phyloP scores from a whole-genome alignment of 2,329 filamentous ascomycete genomes.

The Aspergillus calidoustus region DNA sequence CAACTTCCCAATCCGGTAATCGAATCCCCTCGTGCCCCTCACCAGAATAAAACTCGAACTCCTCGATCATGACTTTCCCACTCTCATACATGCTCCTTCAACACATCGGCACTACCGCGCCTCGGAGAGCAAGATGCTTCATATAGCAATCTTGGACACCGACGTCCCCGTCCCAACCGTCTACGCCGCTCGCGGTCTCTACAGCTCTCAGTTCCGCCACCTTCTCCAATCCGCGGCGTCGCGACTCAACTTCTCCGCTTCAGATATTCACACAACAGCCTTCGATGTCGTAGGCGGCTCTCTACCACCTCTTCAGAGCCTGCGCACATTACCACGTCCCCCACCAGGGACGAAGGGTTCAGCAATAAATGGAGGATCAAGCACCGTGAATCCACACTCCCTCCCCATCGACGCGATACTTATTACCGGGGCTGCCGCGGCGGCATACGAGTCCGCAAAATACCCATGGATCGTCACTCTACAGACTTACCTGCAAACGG shows the following conservation, averaged over 20 bases:
- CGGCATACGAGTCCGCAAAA: slow-evolving; percentile 32
- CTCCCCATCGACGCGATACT: slow-evolving; percentile 34
- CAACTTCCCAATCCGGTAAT: slow-evolving; percentile 17
- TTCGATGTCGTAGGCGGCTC: slow-evolving; percentile 39
- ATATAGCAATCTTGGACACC: slow-evolving; percentile 43
- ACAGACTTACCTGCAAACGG: slow-evolving; percentile 30
- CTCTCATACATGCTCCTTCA: background rate
- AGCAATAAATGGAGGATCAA: background rate
- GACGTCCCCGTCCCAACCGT: slow-evolving; percentile 40
- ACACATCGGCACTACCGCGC: background rate
- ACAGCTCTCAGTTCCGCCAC: slow-evolving; percentile 41
- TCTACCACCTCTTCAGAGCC: slow-evolving; percentile 30
- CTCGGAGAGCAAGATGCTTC: slow-evolving; percentile 22
- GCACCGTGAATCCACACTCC: slow-evolving; percentile 13
- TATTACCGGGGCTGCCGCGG: slow-evolving; percentile 38
- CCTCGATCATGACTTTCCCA: background rate
- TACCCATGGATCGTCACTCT: slow-evolving; percentile 37
- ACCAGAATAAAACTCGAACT: background rate
- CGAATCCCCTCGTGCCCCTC: slow-evolving; percentile 5
- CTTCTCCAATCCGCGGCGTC: slow-evolving; percentile 38
- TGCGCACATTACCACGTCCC: slow-evolving; percentile 24
- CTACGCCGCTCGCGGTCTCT: slow-evolving; percentile 39
- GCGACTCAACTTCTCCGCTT: slow-evolving; percentile 27
- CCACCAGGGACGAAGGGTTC: background rate
- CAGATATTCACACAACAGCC: slow-evolving; percentile 34